Base-by-base conservation (phyloP, 176 grass and related monocot genomes). In the Metroxylon sagu region DNA sequence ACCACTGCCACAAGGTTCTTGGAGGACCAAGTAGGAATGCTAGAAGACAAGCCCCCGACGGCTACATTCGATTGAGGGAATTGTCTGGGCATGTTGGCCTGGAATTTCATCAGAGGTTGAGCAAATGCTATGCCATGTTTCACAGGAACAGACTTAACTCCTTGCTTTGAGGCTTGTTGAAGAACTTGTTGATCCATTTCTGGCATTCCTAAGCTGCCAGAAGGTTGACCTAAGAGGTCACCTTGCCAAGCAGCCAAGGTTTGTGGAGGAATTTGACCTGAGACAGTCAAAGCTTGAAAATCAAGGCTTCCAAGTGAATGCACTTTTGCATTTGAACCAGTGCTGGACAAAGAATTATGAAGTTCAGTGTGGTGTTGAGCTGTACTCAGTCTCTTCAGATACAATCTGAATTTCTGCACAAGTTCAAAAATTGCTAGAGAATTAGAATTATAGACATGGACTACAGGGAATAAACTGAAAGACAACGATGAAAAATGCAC, bases 401-500 rank as follows among this genome's bases (percentile, higher is more conserved):
- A 98, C 53, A 98, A 68, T 77, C 94, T 89, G 64, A 98, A 98
- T 79, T 98, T 98, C 94, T 98, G 85, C 77, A 83, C 52, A 76
- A 25, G 29, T 43, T 43, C 35, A 43, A 10, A 43, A 43, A 43
- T 43, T 43, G 35, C 35, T 43, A 43, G 35, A 43, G 12, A 43
- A 43, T 43, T 43, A 43, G 35, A 43, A 43, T 43, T 43, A 10
- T 43, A 2, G 1, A 43, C 35, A 43, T 43, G 2, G 8, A 43
- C 8, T 43, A 14, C 35, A 43, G 8, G 35, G 35, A 12, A 43
- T 0, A 43, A 10, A 7, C 35, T 43, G 35, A 43, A 43, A 43
- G 12, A 43, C 35, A 43, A 10, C 1, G 10, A 43, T 2, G 10
- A 2, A 43, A 2, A 43, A 43, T 43, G 35, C 8, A 43, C 35